Conservation (phyloP, 2,329 filamentous ascomycete species). For the Aspergillus sp. region DNA sequence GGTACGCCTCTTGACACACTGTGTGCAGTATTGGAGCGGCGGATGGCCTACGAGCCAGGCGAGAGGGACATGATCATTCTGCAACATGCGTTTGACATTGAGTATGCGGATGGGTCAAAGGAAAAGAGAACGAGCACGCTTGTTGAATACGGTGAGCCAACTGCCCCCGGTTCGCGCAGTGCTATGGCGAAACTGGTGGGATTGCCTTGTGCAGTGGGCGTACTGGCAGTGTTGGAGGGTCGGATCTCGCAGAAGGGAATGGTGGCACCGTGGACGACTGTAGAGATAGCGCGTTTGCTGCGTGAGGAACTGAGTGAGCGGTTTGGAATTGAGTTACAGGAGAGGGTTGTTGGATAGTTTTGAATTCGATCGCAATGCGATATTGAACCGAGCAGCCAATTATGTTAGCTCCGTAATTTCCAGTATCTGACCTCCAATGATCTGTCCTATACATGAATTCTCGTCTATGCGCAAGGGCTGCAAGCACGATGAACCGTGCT, state of each 20-base stretch:
- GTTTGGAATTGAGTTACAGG: not conserved
- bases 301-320: not conserved
- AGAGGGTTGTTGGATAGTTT: not conserved
- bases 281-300: not conserved
- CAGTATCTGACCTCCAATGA: too few relatives aligned
- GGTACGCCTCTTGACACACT: slow-evolving; percentile 4
- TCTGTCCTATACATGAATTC: too few relatives aligned
- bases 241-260: not conserved
- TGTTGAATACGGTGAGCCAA: not conserved
- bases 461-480: too few relatives aligned
- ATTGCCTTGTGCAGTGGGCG: slow-evolving; percentile 2
- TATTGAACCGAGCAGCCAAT: too few relatives aligned
- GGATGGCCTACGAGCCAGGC: slow-evolving; percentile 6
- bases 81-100: slow-evolving; percentile 4
- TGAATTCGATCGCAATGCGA: too few relatives aligned
- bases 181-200: slow-evolving; percentile 4
- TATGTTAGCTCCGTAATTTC: too few relatives aligned
- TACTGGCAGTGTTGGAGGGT: slow-evolving; percentile 3
- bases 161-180: not conserved
- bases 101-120: not conserved
- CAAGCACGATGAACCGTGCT: too few relatives aligned
- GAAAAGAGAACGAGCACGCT: not conserved
- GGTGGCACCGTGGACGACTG: not conserved
- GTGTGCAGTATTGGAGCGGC: slow-evolving; percentile 1
- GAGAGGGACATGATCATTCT: slow-evolving; percentile 10